phyloP scores from a whole-genome alignment of 169 alveolate species.

The Plasmodium ovale region DNA sequence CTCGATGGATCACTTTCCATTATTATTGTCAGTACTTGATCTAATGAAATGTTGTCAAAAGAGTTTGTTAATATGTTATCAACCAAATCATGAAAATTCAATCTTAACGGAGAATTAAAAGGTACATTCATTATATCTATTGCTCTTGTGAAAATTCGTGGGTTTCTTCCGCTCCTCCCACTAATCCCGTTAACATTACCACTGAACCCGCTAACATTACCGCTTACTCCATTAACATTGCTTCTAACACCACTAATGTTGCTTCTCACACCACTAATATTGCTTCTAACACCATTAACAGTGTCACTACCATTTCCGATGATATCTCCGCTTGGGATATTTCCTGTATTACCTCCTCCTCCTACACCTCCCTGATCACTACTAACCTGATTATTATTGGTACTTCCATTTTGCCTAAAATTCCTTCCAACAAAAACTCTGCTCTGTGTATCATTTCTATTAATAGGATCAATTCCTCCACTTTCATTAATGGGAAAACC shows the following conservation, averaged over 20 bases:
- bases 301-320: too few species aligned
- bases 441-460: constrained; percentile 7
- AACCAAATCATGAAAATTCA: constrained; percentile 49
- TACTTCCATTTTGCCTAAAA: not conserved
- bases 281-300: not conserved
- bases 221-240: not conserved
- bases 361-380: too few species aligned
- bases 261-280: not conserved
- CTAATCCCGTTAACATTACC: not conserved
- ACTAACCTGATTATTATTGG: not conserved
- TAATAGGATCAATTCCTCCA: not conserved
- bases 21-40: constrained; percentile 79
- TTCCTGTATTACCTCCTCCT: too few species aligned
- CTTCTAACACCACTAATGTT: not conserved
- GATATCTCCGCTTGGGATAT: too few species aligned
- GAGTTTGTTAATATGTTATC: constrained; percentile 77
- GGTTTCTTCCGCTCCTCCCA: constrained; percentile 27
- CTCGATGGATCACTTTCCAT: constrained; percentile 90
- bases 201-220: not conserved
- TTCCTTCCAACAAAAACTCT: constrained; percentile 23
- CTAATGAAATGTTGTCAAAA: constrained; percentile 78
- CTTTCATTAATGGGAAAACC: not conserved
- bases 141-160: constrained; percentile 54
- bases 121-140: constrained; percentile 68
- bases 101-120: constrained; percentile 31